Base-by-base conservation (phyloP, 108 stramenopile species). In the Seminavis robusta region DNA sequence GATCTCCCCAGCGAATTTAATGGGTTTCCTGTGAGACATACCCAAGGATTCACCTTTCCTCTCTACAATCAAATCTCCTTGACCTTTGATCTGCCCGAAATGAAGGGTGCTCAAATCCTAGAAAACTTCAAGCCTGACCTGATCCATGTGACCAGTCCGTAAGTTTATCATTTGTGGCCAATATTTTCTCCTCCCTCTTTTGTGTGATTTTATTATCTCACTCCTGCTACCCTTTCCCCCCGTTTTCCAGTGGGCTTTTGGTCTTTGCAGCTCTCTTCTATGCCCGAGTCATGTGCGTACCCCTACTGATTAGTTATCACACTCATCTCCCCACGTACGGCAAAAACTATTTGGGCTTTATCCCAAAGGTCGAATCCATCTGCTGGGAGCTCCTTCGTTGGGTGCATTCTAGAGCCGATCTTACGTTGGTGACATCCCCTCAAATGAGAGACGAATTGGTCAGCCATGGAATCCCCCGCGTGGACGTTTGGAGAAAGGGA, bases 401-500 rank as follows among this genome's bases (percentile, higher is more conserved):
- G 54, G 84, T 63, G 5, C 98, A 96, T 54, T 60, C 73, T 42
- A 65, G 88, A 24, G 98, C 98, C 25, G 96, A 98, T 71, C 59
- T 97, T 49, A 96, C 94, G 7, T 63, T 98, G 28, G 87, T 87
- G 24, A 98, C 98, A 8, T 81, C 77, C 44, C 95, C 95, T 7
- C 98, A 96, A 75, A 80, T 98, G 71, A 73, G 81, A 66, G 63
- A 83, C 24, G 90, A 97, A 74, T 47, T 98, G 44, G 57, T 38
- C 25, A 61, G 37, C 16, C 74, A 94, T 44, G 95, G 96, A n/a
- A 80, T 98, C 30, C 81, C 83, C 13, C 71, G 94, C 16, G 94
- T 96, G 21, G 95, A 95, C 15, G 96, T 96, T 11, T 96, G 95
- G 95, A 51, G 91, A 2, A 96, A 94, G 74, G 95, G 95, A 4